phyloP scores from a whole-genome alignment of 257 asterid species.

The Cordia subcordata region DNA sequence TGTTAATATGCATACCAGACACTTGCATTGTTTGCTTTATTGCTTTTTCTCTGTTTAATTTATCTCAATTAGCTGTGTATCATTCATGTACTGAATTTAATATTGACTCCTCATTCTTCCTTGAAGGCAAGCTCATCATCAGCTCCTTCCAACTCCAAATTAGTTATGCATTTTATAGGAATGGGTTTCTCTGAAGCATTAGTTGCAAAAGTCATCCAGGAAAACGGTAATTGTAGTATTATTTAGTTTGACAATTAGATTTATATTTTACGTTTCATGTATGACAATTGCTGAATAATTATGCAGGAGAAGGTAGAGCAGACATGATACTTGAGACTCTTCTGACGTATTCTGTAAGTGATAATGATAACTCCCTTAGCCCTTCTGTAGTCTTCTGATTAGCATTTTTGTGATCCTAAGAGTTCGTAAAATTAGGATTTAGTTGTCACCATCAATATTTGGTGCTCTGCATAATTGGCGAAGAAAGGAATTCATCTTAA shows the following conservation, averaged over 20 bases:
- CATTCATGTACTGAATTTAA: background rate
- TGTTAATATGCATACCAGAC: too few species aligned
- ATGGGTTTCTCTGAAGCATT: slow-evolving; percentile 39
- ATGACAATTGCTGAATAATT: slow-evolving; percentile 7
- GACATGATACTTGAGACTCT: slow-evolving; percentile 53
- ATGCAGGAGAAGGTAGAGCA: slow-evolving; percentile 50
- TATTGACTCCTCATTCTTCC: background rate
- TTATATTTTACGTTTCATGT: background rate
- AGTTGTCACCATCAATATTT: background rate
- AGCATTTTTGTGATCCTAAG: background rate
- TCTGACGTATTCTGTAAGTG: slow-evolving; percentile 58
- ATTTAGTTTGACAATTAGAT: background rate
- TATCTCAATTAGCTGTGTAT: background rate
- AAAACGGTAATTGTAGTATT: slow-evolving; percentile 25
- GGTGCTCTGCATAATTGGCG: too few species aligned
- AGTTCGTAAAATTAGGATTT: background rate
- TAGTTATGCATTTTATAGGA: slow-evolving; percentile 16
- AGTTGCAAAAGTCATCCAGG: slow-evolving; percentile 30
- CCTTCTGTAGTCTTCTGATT: background rate
- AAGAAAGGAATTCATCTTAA: too few species aligned
- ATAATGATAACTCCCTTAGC: slow-evolving; percentile 3
- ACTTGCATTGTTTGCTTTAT: background rate
- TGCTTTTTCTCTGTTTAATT: background rate
- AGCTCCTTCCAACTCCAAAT: slow-evolving; percentile 14
- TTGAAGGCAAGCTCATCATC: slow-evolving; percentile 27